Conservation (phyloP, 305 asterid species). For the Fraxinus velutina region DNA sequence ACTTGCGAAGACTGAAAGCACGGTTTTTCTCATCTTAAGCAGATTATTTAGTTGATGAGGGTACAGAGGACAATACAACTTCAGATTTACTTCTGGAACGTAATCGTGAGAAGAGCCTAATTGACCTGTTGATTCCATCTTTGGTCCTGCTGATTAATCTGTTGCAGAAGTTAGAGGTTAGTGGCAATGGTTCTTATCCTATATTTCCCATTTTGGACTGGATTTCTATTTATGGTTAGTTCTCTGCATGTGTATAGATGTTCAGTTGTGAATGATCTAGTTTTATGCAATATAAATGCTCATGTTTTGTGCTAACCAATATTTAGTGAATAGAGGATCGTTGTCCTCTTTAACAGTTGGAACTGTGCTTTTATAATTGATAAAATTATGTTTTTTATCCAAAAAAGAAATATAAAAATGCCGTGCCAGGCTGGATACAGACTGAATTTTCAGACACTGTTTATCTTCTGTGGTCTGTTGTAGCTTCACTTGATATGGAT, state of each 20-base stretch:
- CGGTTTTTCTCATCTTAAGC: conserved; percentile 29
- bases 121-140: conserved; percentile 84
- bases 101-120: conserved; percentile 80
- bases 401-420: neutral
- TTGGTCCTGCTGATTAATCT: conserved; percentile 73
- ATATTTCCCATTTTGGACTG: neutral
- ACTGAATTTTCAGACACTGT: neutral
- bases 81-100: conserved; percentile 91
- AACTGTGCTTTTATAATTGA: neutral
- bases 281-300: neutral
- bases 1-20: neutral
- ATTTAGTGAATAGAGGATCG: neutral
- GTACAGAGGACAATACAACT: conserved; percentile 83
- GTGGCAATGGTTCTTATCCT: neutral
- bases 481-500: neutral
- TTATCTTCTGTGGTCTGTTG: neutral
- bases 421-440: neutral
- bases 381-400: neutral
- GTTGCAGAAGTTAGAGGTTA: conserved; percentile 72
- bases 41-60: conserved; percentile 98
- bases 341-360: neutral
- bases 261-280: neutral
- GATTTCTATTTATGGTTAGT: neutral
- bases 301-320: neutral
- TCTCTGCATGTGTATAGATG: neutral